These are phyloP conservation scores for Syncephalastrum sp. DNA, from an alignment of 371 early-diverging fungal genomes.

Conservation along the genomic window DNA sequence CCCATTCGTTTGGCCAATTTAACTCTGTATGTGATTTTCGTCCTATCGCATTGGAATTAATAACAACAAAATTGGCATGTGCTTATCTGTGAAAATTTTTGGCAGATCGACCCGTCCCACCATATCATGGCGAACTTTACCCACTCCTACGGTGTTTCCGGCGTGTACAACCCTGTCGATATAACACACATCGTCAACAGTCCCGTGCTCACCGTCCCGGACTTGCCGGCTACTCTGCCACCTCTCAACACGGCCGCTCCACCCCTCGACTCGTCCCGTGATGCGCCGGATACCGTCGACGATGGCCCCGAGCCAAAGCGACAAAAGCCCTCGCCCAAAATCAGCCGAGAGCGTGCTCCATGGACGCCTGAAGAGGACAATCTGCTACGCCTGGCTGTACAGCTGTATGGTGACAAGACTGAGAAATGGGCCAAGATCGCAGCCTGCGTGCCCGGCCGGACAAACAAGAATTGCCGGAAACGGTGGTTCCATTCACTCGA, in stretches of 20 bases:
- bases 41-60: too few species aligned
- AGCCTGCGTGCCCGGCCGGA: constrained; percentile 75
- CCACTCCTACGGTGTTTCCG: too few species aligned
- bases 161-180: constrained; percentile 21
- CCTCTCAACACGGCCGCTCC: constrained; percentile 5
- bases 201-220: constrained; percentile 16
- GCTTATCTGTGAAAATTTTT: too few species aligned
- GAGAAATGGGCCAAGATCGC: constrained; percentile 85
- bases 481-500: constrained; percentile 83
- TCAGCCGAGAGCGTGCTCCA: constrained; percentile 34
- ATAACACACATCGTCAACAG: constrained; percentile 20
- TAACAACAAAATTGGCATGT: too few species aligned
- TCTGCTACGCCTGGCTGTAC: constrained; percentile 66
- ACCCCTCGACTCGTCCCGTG: too few species aligned
- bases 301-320: too few species aligned
- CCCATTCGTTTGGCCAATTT: too few species aligned
- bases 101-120: too few species aligned
- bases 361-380: constrained; percentile 80
- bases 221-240: constrained; percentile 17
- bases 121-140: too few species aligned
- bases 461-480: constrained; percentile 81
- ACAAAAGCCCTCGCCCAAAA: constrained; percentile 9
- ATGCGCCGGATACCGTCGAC: too few species aligned
- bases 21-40: too few species aligned
- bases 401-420: constrained; percentile 74